These are phyloP conservation scores for Aspergillus incahuasiensis DNA, from an alignment of 495 filamentous ascomycete species.

Conservation along the genomic window DNA sequence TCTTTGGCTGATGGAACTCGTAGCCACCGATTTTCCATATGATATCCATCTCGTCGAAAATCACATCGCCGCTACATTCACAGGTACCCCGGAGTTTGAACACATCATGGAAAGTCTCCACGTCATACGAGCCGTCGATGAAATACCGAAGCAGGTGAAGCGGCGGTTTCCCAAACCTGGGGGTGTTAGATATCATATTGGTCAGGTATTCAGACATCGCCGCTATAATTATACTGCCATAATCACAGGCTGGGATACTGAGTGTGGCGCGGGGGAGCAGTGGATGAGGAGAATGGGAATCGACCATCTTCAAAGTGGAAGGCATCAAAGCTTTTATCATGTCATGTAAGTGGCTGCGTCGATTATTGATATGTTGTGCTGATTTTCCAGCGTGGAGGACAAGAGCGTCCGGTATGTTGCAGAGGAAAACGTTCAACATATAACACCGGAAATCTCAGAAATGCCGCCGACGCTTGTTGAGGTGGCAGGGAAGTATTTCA, in stretches of 20 bases:
- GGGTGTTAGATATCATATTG: constrained; percentile 66
- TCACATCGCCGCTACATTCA: constrained; percentile 57
- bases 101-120: constrained; percentile 50
- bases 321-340: constrained; percentile 77
- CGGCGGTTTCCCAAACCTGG: constrained; percentile 31
- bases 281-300: constrained; percentile 61
- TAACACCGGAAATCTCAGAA: constrained; percentile 44
- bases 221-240: constrained; percentile 75
- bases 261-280: constrained; percentile 48
- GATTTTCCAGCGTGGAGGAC: constrained; percentile 57
- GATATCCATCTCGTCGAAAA: constrained; percentile 64
- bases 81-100: constrained; percentile 36
- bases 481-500: constrained; percentile 84
- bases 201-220: constrained; percentile 78
- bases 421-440: constrained; percentile 76
- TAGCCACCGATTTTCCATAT: constrained; percentile 55
- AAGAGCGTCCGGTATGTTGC: constrained; percentile 71
- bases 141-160: constrained; percentile 51
- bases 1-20: constrained; percentile 61
- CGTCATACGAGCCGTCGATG: constrained; percentile 57
- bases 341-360: constrained; percentile 50
- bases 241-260: constrained; percentile 80
- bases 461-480: constrained; percentile 52
- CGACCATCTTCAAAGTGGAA: constrained; percentile 55
- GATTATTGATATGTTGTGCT: not conserved